A percentile compares a stretch with the other conserved stretches of the same genome.
These are phyloP conservation scores for Elsinoe perseae DNA, from an alignment of 2,329 filamentous ascomycete species.

Conservation along the genomic window DNA sequence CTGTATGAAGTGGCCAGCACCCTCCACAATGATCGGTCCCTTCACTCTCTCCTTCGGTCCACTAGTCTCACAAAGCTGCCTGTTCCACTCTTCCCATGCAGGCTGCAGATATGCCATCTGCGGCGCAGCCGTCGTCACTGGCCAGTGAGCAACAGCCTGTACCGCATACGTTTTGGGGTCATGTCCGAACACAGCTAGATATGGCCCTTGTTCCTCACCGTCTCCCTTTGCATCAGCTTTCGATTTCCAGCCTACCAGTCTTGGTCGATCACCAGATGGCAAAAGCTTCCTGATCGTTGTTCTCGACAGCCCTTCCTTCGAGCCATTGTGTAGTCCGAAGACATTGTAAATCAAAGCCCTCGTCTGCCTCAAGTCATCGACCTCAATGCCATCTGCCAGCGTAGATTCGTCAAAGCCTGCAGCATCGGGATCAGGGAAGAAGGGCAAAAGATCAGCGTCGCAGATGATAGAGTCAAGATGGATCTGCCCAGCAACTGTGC, in stretches of 20 bases:
- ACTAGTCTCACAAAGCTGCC: slow-evolving; percentile 42
- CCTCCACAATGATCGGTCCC: slow-evolving; percentile 41
- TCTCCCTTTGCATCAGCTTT: background rate
- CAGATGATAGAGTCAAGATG: slow-evolving; percentile 53
- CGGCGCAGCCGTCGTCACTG: slow-evolving; percentile 23
- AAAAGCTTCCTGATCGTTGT: slow-evolving; percentile 38
- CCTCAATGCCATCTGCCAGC: slow-evolving; percentile 36
- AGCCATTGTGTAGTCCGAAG: slow-evolving; percentile 46
- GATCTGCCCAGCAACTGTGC: slow-evolving; percentile 26
- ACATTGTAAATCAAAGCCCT: slow-evolving; percentile 32
- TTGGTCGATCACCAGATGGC: slow-evolving; percentile 38
- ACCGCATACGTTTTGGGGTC: slow-evolving; percentile 46
- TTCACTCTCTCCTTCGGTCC: slow-evolving; percentile 31
- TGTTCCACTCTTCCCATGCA: slow-evolving; percentile 48
- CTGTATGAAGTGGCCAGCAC: slow-evolving; percentile 51
- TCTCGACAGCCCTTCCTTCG: slow-evolving; percentile 45
- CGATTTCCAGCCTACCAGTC: slow-evolving; percentile 26
- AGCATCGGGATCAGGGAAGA: slow-evolving; percentile 50
- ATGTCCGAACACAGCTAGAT: slow-evolving; percentile 47
- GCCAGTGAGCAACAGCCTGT: slow-evolving; percentile 16
- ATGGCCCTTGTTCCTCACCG: slow-evolving; percentile 27
- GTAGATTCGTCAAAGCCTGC: slow-evolving; percentile 36
- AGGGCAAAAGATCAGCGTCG: slow-evolving; percentile 48
- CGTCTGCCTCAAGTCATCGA: slow-evolving; percentile 31
- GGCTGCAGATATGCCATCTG: slow-evolving; percentile 48